Evolutionary conservation across 805 yeast species (phyloP).

Genomic region (Blastobotrys mokoenaii): DNA sequence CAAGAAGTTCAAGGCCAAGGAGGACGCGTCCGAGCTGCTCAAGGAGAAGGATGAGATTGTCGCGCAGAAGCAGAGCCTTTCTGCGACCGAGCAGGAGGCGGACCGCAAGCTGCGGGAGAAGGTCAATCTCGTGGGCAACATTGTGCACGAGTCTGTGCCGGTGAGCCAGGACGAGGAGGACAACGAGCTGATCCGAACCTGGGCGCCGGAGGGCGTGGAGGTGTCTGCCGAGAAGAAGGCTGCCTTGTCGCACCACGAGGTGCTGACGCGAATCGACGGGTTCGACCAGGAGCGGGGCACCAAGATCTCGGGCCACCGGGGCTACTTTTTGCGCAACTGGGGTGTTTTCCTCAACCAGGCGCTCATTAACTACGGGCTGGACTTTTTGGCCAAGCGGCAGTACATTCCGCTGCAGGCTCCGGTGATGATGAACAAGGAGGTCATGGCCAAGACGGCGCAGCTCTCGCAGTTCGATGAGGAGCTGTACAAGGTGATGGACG

Average conservation of each 20-base stretch:
- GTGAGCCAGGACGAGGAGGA: constrained; percentile 82
- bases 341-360: constrained; percentile 99
- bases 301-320: constrained; percentile 96
- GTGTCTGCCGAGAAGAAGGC: constrained; percentile 65
- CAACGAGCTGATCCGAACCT: constrained; percentile 77
- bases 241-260: constrained; percentile 92
- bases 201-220: constrained; percentile 72
- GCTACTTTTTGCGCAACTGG: constrained; percentile 86
- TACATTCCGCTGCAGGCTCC: constrained; percentile 95
- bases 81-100: constrained; percentile 65
- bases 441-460: constrained; percentile 99
- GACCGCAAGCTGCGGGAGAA: constrained; percentile 67
- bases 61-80: constrained; percentile 58
- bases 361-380: constrained; percentile 88
- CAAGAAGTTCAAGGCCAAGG: constrained; percentile 84
- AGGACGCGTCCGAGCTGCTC: constrained; percentile 80
- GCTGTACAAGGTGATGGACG: constrained; percentile 92
- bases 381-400: constrained; percentile 67
- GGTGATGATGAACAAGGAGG: constrained; percentile 99
- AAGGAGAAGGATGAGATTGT: constrained; percentile 71
- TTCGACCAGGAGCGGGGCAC: constrained; percentile 99
- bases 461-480: constrained; percentile 97
- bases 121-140: constrained; percentile 86
- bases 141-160: constrained; percentile 88
- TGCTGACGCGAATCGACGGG: constrained; percentile 88